Conservation (phyloP, 225 moss, liverwort and hornwort genomes). For the Marchantia polymorpha region DNA sequence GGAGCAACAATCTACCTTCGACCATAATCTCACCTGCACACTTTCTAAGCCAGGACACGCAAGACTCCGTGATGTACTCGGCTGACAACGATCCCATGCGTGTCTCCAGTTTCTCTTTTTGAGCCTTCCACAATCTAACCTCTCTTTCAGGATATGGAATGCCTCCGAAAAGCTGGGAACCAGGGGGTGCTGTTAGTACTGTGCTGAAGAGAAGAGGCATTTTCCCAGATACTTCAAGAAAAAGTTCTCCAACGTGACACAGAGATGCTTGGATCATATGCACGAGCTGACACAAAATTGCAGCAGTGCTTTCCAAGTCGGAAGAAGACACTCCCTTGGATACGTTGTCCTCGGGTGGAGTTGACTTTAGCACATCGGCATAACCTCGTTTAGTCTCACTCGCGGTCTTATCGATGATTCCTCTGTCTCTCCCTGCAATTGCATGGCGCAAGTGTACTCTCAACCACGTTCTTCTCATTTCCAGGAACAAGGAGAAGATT, state of each 20-base stretch:
- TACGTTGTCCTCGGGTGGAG: conserved; percentile 4
- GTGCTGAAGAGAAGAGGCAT: conserved; percentile 81
- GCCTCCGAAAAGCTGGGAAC: conserved; percentile 93
- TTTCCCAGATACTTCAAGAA: conserved; percentile 86
- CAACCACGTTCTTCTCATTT: conserved; percentile 74
- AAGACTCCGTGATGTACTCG: conserved; percentile 61
- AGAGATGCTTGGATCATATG: conserved; percentile 80
- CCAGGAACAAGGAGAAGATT: conserved; percentile 78
- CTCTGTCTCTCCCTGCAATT: conserved; percentile 31
- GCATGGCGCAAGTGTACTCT: conserved; percentile 59
- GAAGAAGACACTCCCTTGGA: conserved; percentile 25
- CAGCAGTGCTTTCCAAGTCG: conserved; percentile 41
- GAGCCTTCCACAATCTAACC: conserved; percentile 68
- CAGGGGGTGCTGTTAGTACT: conserved; percentile 70
- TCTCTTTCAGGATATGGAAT: conserved; percentile 89
- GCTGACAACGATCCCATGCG: conserved; percentile 73
- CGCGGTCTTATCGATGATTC: conserved; percentile 26
- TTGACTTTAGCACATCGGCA: conserved; percentile 26
- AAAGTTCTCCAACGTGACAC: conserved; percentile 82
- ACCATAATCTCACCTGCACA: conserved; percentile 65
- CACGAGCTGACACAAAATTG: conserved; percentile 56
- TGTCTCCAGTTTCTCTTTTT: conserved; percentile 75
- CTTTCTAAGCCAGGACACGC: conserved; percentile 69
- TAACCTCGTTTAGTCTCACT: conserved; percentile 30
- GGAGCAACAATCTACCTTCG: conserved; percentile 62